These are phyloP conservation scores for Lactifluus rugatus DNA, from an alignment of 768 basidiomycete genomes.

Conservation along the genomic window DNA sequence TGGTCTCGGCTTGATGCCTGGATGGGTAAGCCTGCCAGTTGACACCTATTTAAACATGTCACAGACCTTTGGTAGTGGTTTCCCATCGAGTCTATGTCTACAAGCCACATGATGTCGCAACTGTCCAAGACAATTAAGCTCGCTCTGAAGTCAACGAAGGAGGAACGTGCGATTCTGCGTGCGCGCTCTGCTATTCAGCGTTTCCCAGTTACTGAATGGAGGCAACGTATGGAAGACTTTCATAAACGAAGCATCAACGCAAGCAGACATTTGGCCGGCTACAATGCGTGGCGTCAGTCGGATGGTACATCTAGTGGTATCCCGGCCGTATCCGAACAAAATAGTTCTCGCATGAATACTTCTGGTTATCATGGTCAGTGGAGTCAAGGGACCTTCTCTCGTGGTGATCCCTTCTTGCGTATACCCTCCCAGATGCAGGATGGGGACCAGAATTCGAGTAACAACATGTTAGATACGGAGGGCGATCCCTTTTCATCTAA, in stretches of 20 bases:
- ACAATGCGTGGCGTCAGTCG: slow-evolving; percentile 68
- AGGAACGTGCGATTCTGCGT: slow-evolving; percentile 87
- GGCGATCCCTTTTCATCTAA: slow-evolving; percentile 45
- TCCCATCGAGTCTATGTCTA: slow-evolving; percentile 89
- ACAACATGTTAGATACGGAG: slow-evolving; percentile 47
- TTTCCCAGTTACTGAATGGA: slow-evolving; percentile 97
- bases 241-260: slow-evolving; percentile 72
- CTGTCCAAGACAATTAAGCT: slow-evolving; percentile 90
- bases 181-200: slow-evolving; percentile 91
- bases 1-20: slow-evolving; percentile 94
- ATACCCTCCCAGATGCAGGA: slow-evolving; percentile 27
- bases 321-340: slow-evolving; percentile 48
- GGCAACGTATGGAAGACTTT: slow-evolving; percentile 92
- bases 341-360: slow-evolving; percentile 35
- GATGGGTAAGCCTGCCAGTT: slow-evolving; percentile 60
- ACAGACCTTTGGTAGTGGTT: slow-evolving; percentile 59
- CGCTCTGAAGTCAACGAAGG: slow-evolving; percentile 81
- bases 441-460: slow-evolving; percentile 28
- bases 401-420: slow-evolving; percentile 33
- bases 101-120: slow-evolving; percentile 90
- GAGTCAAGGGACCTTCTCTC: slow-evolving; percentile 46
- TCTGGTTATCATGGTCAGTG: slow-evolving; percentile 54
- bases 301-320: slow-evolving; percentile 45
- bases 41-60: not conserved
- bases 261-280: slow-evolving; percentile 59